Evolutionary conservation across 257 asterid genomes (phyloP).

Genomic region (Salvia hispanica): DNA sequence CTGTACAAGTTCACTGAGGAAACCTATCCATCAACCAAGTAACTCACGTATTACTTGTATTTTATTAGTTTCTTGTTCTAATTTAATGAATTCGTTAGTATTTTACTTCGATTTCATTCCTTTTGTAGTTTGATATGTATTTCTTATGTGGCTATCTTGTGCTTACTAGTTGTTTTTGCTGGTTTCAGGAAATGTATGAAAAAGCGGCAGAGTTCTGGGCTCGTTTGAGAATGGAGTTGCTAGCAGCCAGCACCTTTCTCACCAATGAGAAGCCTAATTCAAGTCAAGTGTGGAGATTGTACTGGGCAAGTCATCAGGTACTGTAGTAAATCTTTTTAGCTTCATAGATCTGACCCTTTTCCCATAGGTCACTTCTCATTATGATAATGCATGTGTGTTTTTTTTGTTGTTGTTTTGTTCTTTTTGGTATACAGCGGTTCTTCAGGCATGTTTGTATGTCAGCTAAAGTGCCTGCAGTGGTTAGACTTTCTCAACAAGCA

Average conservation of each 20-base stretch:
- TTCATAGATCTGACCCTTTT: slow-evolving; percentile 18
- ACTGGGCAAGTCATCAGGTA: slow-evolving; percentile 99
- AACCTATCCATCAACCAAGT: not conserved
- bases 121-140: slow-evolving; percentile 12
- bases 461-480: slow-evolving; percentile 96
- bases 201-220: slow-evolving; percentile 96
- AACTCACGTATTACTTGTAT: not conserved
- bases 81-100: not conserved
- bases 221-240: slow-evolving; percentile 78
- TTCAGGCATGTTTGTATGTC: slow-evolving; percentile 97
- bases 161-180: slow-evolving; percentile 25
- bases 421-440: slow-evolving; percentile 71
- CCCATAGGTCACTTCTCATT: slow-evolving; percentile 26
- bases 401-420: slow-evolving; percentile 26
- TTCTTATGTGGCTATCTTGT: slow-evolving; percentile 20
- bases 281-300: slow-evolving; percentile 89
- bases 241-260: slow-evolving; percentile 66
- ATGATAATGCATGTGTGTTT: slow-evolving; percentile 6
- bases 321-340: slow-evolving; percentile 22
- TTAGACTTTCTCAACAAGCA: slow-evolving; percentile 79
- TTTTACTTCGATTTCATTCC: not conserved
- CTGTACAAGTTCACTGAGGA: slow-evolving; percentile 12
- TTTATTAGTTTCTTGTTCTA: slow-evolving; percentile 3
- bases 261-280: slow-evolving; percentile 62
- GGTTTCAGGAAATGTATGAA: slow-evolving; percentile 77